A percentile compares a stretch with the other conserved stretches of the same genome.
Conservation (phyloP, 148 eudicot species). For the Vaccinium corymbosum region DNA sequence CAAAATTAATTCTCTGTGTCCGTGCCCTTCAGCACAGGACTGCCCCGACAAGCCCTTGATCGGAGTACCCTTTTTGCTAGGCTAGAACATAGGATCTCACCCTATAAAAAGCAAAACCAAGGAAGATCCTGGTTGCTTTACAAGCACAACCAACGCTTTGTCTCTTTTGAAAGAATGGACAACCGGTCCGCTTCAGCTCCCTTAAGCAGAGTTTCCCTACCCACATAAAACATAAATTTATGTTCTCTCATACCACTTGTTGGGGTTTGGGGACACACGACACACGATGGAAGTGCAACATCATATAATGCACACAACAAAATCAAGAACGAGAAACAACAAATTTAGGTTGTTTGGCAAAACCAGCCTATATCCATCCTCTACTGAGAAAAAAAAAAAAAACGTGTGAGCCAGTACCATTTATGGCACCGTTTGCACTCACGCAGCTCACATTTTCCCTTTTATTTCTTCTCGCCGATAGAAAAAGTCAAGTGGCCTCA, state of each 20-base stretch:
- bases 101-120: background rate
- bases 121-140: background rate
- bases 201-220: background rate
- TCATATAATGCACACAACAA: background rate
- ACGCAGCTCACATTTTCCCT: background rate
- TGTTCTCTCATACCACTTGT: background rate
- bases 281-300: background rate
- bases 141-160: background rate
- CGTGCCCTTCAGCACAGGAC: background rate
- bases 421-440: background rate
- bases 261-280: background rate
- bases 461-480: background rate
- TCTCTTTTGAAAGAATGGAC: too few relatives aligned
- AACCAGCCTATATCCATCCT: background rate
- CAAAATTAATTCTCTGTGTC: background rate
- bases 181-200: too few relatives aligned
- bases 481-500: background rate
- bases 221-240: background rate
- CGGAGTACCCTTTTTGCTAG: background rate
- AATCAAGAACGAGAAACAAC: background rate
- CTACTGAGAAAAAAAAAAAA: background rate
- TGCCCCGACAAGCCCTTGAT: background rate
- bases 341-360: background rate
- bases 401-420: background rate
- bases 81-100: background rate